A percentile compares a stretch with the other conserved stretches of the same genome.
phyloP scores from a whole-genome alignment of 805 yeast species.

The Spathaspora arborariae region DNA sequence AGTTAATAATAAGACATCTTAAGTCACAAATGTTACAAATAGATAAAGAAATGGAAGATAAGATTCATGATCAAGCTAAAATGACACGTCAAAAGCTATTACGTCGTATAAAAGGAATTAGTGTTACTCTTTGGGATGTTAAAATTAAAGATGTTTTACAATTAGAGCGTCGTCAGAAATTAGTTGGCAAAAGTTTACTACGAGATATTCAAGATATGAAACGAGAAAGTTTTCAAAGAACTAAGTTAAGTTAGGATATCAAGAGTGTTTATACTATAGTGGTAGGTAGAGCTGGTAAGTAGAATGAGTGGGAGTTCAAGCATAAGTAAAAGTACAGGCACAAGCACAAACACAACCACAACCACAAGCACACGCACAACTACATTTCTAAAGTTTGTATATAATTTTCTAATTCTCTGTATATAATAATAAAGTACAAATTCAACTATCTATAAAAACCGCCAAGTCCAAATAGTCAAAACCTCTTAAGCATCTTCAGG shows the following conservation, averaged over 20 bases:
- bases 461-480: slow-evolving; percentile 3
- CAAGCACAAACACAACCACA: no score
- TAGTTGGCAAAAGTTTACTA: slow-evolving; percentile 28
- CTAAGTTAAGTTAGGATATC: no score
- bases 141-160: slow-evolving; percentile 41
- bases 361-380: no score
- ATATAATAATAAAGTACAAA: neutral
- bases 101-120: slow-evolving; percentile 43
- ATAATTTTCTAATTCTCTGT: neutral
- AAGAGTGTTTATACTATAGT: no score
- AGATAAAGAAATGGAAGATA: slow-evolving; percentile 20
- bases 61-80: slow-evolving; percentile 19
- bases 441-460: slow-evolving; percentile 1
- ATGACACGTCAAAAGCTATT: slow-evolving; percentile 33
- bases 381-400: no score
- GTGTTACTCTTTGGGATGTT: slow-evolving; percentile 48
- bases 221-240: neutral
- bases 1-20: slow-evolving; percentile 27
- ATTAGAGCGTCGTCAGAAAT: slow-evolving; percentile 40
- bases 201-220: slow-evolving; percentile 15
- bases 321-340: no score
- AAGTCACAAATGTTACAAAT: slow-evolving; percentile 19
- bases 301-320: no score
- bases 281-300: no score
- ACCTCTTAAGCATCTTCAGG: slow-evolving; percentile 61